Evolutionary conservation across 1,139 yeast genomes (phyloP).

Genomic region (Kurtzmaniella natalensis): DNA sequence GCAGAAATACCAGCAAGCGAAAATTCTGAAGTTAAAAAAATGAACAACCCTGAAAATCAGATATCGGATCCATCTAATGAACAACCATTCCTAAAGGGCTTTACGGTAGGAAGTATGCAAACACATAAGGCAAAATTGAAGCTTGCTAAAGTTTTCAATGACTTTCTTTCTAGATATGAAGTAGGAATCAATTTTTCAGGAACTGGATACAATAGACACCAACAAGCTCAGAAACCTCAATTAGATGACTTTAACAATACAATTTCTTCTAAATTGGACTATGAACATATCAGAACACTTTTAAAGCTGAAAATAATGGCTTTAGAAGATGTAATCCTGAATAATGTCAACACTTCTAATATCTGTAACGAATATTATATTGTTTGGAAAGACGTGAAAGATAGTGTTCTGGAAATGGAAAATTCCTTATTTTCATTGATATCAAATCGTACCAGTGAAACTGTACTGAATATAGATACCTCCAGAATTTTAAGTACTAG

Average conservation of each 20-base stretch:
- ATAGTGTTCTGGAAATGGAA: slow-evolving; percentile 21
- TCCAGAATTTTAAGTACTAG: not conserved
- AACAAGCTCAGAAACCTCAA: not conserved
- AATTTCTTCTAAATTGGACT: slow-evolving; percentile 27
- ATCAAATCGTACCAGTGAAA: slow-evolving; percentile 1
- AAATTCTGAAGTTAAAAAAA: too few species aligned
- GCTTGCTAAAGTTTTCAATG: not conserved
- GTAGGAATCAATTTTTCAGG: not conserved
- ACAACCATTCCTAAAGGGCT: not conserved
- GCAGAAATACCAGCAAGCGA: too few species aligned
- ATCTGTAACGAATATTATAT: slow-evolving; percentile 25
- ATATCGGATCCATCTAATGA: not conserved
- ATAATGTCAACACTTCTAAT: slow-evolving; percentile 26
- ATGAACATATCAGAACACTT: slow-evolving; percentile 29
- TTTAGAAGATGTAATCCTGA: slow-evolving; percentile 20
- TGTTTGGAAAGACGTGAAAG: slow-evolving; percentile 37
- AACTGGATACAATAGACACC: not conserved
- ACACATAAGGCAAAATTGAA: not conserved
- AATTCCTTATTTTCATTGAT: slow-evolving; percentile 6
- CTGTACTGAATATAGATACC: not conserved
- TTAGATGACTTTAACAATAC: slow-evolving; percentile 36
- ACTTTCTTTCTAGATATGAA: not conserved
- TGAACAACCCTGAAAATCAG: too few species aligned
- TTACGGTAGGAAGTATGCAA: not conserved
- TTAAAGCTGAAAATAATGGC: slow-evolving; percentile 29